Base-by-base conservation (phyloP, 768 basidiomycete genomes). In the Leccinum rimulosum region DNA sequence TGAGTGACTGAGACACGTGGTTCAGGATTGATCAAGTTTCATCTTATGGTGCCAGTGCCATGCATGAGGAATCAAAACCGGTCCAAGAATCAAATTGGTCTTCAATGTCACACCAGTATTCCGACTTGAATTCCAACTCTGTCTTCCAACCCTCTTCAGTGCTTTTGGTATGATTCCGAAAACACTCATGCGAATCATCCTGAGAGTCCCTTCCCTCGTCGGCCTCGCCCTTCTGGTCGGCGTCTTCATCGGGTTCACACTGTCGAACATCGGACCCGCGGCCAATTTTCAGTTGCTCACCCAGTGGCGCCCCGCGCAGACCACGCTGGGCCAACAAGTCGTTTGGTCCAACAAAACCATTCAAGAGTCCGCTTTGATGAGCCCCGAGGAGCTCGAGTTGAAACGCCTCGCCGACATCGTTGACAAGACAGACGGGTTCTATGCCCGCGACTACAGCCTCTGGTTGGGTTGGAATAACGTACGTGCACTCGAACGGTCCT, bases 391-490 rank as follows among this genome's bases (percentile, higher is more conserved):
- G 11, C 63, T 62, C 33, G 69, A 71, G n/a, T 25, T 76, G 33
- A 62, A 76, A 36, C 64, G 71, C 35, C 64, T 80, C 27, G 43
- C 63, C 33, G 64, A 68, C 19, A 67, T 80, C 56, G 76, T 80
- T 0, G 59, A 68, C 12, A 68, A 64, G 45, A 81, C 80, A 5
- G 69, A 77, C 2, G 80, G 80, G 3, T 82, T 74, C 59, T 80
- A 77, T 58, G 74, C 73, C 3, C 75, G 81, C 47, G 80, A 81
- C 45, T 81, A 73, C 60, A 80, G 76, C 60, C 68, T 80, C 7
- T 79, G 79, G 61, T 67, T 82, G n/a, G 81, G 80, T 14, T 82
- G 78, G 77, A 81, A 81, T 55, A 82, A 81, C 58, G 79, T 81
- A 47, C 27, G 60, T 58, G 7, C 19, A 11, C 52, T 1, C 38